Evolutionary conservation across 805 yeast species (phyloP), one percentile per base, ranked within the genome.

Genomic region (Barnettozyma sucrosica): DNA sequence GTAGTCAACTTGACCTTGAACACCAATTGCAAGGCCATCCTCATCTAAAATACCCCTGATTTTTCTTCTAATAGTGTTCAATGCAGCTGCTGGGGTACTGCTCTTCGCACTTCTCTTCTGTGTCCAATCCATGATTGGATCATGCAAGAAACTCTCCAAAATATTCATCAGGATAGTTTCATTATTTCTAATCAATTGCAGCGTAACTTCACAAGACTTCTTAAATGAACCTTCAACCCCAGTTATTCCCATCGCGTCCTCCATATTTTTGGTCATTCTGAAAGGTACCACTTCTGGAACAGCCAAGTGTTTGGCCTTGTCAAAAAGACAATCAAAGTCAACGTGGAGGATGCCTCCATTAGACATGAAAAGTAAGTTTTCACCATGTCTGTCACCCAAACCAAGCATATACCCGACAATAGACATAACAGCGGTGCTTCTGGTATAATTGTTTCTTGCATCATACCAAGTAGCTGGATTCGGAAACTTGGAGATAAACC

Each of bases 221-320:
- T 97, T 74, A 64, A 89, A 93, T 0, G 88, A 75, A 0, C 99
- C 99, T 59, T 93, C 98, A 28, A 87, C 81, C 1, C 93, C 93
- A 41, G 84, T 78, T 0, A 89, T 80, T 2, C 98, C 98, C 58
- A 86, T 72, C 0, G 97, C 97, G 63, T 89, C 96, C 3, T 82
- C 81, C 71, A 93, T 75, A 59, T 93, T 92, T 44, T 81, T 85
- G 0, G 99, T 93, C 42, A 93, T 65, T 54, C 99, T 72, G 66
- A 93, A 93, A 0, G 99, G 99, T 2, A 93, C 99, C 26, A 88
- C 71, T 61, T 93, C 99, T 0, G 99, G 99, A 6, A 85, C 83
- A 2, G 83, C 81, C 25, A 82, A 67, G 21, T 86, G 87, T 41
- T 65, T 66, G 39, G 76, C 83, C 62, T 92, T 93, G 49, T 92